Evolutionary conservation across 2,329 filamentous ascomycete genomes (phyloP).

Genomic region (Rachicladosporium sp.): DNA sequence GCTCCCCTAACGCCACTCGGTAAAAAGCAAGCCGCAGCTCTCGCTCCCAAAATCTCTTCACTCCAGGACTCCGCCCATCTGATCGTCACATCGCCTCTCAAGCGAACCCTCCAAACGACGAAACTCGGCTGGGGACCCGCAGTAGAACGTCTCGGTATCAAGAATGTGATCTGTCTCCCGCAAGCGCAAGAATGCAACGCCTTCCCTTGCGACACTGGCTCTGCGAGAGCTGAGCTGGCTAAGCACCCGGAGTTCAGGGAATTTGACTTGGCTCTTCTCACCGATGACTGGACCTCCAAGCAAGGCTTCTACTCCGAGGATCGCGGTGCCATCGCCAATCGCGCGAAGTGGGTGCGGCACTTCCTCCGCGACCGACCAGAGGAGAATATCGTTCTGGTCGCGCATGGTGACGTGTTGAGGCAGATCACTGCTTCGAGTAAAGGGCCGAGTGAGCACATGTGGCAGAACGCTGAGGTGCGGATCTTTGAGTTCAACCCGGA

Average conservation of each 20-base stretch:
- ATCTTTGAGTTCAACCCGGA: slow-evolving; percentile 17
- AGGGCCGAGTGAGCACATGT: slow-evolving; percentile 17
- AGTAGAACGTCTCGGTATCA: slow-evolving; percentile 15
- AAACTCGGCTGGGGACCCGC: slow-evolving; percentile 18
- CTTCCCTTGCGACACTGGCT: slow-evolving; percentile 21
- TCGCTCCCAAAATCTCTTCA: slow-evolving; percentile 13
- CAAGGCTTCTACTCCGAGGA: slow-evolving; percentile 18
- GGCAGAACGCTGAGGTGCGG: slow-evolving; percentile 21
- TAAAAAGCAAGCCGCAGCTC: slow-evolving; percentile 21
- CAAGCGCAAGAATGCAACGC: slow-evolving; percentile 23
- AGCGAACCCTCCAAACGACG: slow-evolving; percentile 22
- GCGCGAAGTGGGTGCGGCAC: slow-evolving; percentile 19
- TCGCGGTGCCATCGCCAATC: slow-evolving; percentile 9
- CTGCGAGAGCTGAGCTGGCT: no score
- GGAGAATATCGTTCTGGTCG: slow-evolving; percentile 22
- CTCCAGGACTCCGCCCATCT: slow-evolving; percentile 18
- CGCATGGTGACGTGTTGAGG: slow-evolving; percentile 21
- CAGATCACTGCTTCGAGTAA: slow-evolving; percentile 14
- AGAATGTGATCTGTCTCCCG: slow-evolving; percentile 19
- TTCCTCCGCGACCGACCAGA: slow-evolving; percentile 20
- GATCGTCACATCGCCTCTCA: slow-evolving; percentile 19
- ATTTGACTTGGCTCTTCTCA: slow-evolving; percentile 17
- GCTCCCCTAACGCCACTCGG: slow-evolving; percentile 22
- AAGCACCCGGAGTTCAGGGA: slow-evolving; percentile 16
- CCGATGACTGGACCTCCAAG: slow-evolving; percentile 21